Evolutionary conservation across 2,329 filamentous ascomycete species (phyloP).

Genomic region (Rhynchosporium graminicola): DNA sequence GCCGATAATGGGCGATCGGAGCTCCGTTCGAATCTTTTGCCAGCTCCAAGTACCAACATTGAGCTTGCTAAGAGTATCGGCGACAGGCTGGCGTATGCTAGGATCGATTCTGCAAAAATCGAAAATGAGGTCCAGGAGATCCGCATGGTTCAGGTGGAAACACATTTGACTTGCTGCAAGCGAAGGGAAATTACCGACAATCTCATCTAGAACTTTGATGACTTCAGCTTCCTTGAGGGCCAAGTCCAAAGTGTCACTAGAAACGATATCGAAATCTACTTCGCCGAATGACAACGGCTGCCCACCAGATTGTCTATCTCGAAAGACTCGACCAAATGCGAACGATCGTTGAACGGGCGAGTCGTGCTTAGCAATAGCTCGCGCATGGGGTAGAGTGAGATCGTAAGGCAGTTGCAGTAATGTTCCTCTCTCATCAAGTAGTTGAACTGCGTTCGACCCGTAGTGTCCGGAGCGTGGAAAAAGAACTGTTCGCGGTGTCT

Average conservation of each 20-base stretch:
- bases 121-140: conserved; percentile 84
- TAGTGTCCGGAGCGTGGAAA: conserved; percentile 86
- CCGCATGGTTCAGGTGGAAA: conserved; percentile 87
- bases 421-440: conserved; percentile 83
- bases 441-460: conserved; percentile 68
- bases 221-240: conserved; percentile 91
- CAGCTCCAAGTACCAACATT: conserved; percentile 81
- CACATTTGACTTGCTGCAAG: conserved; percentile 74
- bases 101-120: conserved; percentile 80
- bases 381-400: conserved; percentile 83
- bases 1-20: conserved; percentile 78
- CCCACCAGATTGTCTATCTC: conserved; percentile 75
- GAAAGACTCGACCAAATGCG: conserved; percentile 84
- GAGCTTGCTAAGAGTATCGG: conserved; percentile 82
- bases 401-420: conserved; percentile 93
- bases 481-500: conserved; percentile 71
- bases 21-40: conserved; percentile 78
- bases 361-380: conserved; percentile 75
- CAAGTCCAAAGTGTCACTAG: conserved; percentile 75
- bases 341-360: conserved; percentile 73
- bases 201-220: conserved; percentile 91
- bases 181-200: conserved; percentile 77
- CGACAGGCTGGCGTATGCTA: conserved; percentile 68
- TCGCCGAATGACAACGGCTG: conserved; percentile 83
- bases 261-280: conserved; percentile 96